Evolutionary conservation across 345 rosid species (phyloP).

Genomic region (Salix dunnii): DNA sequence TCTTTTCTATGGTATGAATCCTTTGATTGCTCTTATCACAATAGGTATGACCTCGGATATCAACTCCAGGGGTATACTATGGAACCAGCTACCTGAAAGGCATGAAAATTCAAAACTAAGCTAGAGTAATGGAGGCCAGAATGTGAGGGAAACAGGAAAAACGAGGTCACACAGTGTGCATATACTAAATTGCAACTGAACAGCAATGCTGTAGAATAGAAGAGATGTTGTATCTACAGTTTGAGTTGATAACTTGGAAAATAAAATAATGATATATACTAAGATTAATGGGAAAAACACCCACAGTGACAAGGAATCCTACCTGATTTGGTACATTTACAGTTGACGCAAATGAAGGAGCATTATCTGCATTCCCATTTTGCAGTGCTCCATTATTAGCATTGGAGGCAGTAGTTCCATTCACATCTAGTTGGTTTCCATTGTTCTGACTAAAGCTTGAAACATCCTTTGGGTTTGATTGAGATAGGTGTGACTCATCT

Average conservation of each 20-base stretch:
- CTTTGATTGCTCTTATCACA: background rate
- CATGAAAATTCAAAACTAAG: background rate
- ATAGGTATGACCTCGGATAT: background rate
- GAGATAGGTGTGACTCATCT: slow-evolving; percentile 48
- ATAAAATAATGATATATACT: background rate
- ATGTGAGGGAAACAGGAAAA: background rate
- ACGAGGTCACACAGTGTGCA: background rate
- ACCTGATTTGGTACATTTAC: slow-evolving; percentile 58
- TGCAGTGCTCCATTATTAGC: slow-evolving; percentile 33
- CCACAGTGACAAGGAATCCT: background rate
- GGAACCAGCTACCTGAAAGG: background rate
- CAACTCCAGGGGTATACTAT: background rate
- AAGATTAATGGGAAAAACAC: background rate
- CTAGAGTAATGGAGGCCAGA: background rate
- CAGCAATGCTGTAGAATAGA: background rate
- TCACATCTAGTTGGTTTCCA: slow-evolving; percentile 53
- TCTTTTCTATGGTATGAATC: background rate
- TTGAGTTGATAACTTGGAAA: background rate
- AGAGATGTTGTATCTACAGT: background rate
- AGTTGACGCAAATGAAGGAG: slow-evolving; percentile 42
- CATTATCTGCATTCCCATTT: slow-evolving; percentile 52
- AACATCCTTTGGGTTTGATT: slow-evolving; percentile 44
- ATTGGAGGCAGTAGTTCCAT: slow-evolving; percentile 36
- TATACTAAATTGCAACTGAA: background rate
- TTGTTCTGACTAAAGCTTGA: slow-evolving; percentile 53